Evolutionary conservation across 345 rosid genomes (phyloP).

Genomic region (Hibiscus tridactylites): DNA sequence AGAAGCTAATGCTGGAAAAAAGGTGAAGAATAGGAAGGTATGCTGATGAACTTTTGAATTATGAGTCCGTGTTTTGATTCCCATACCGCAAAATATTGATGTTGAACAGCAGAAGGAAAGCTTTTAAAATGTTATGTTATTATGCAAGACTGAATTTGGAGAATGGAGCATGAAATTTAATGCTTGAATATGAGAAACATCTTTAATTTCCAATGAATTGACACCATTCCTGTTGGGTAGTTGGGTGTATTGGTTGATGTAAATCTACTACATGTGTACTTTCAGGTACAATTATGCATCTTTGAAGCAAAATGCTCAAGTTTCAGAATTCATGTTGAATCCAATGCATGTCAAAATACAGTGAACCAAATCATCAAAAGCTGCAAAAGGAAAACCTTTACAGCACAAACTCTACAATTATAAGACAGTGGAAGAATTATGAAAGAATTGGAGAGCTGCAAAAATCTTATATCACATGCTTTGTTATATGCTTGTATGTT

Average conservation of each 20-base stretch:
- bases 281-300: slow-evolving; percentile 12
- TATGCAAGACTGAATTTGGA: background rate
- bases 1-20: slow-evolving; percentile 47
- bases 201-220: no score
- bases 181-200: background rate
- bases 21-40: slow-evolving; percentile 62
- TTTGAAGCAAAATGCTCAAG: slow-evolving; percentile 68
- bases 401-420: slow-evolving; percentile 22
- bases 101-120: background rate
- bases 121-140: background rate
- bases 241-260: no score
- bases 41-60: slow-evolving; percentile 7
- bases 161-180: background rate
- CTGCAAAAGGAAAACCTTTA: slow-evolving; percentile 14
- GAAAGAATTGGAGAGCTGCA: slow-evolving; percentile 3
- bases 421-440: slow-evolving; percentile 14
- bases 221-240: no score
- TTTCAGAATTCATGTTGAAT: background rate
- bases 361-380: background rate
- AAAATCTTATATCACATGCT: slow-evolving; percentile 5
- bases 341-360: background rate
- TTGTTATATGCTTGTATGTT: slow-evolving; percentile 56
- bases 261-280: slow-evolving; percentile 5
- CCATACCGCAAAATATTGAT: background rate
- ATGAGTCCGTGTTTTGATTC: background rate